phyloP scores from a whole-genome alignment of 495 filamentous ascomycete genomes.

The Darksidea phi region DNA sequence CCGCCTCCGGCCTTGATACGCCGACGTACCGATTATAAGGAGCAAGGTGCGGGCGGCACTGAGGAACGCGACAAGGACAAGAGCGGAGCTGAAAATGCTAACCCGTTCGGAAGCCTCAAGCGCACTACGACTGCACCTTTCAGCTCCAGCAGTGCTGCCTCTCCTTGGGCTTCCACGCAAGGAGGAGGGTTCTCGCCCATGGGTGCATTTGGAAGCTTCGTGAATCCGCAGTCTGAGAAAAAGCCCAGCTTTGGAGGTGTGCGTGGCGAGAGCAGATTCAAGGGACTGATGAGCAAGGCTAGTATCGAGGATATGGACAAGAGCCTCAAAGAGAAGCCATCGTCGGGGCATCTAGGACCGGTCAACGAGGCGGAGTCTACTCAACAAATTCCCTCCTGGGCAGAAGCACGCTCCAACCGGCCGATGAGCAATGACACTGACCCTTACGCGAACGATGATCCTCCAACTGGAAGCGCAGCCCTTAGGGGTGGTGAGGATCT shows the following conservation, averaged over 20 bases:
- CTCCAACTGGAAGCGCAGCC: constrained; percentile 71
- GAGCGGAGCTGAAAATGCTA: constrained; percentile 47
- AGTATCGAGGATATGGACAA: constrained; percentile 62
- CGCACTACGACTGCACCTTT: constrained; percentile 69
- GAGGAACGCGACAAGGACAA: constrained; percentile 52
- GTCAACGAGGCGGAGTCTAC: constrained; percentile 53
- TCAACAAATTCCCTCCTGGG: constrained; percentile 54
- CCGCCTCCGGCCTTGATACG: constrained; percentile 67
- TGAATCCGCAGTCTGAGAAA: constrained; percentile 68
- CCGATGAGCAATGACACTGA: constrained; percentile 72
- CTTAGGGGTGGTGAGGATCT: constrained; percentile 74
- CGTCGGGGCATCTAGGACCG: constrained; percentile 53
- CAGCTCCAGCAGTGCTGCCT: constrained; percentile 54
- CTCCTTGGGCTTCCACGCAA: constrained; percentile 66
- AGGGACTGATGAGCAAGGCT: constrained; percentile 77
- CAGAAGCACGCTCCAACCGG: constrained; percentile 52
- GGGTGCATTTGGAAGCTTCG: constrained; percentile 87
- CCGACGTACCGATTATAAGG: constrained; percentile 70
- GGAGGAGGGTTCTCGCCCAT: constrained; percentile 65
- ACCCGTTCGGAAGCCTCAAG: constrained; percentile 63
- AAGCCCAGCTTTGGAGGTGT: constrained; percentile 63
- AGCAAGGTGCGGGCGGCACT: constrained; percentile 40
- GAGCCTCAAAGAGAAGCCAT: constrained; percentile 56
- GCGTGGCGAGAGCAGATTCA: constrained; percentile 77
- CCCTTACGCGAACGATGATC: constrained; percentile 68